Evolutionary conservation across 768 basidiomycete genomes (phyloP).

Genomic region (Hysterangium stoloniferum): DNA sequence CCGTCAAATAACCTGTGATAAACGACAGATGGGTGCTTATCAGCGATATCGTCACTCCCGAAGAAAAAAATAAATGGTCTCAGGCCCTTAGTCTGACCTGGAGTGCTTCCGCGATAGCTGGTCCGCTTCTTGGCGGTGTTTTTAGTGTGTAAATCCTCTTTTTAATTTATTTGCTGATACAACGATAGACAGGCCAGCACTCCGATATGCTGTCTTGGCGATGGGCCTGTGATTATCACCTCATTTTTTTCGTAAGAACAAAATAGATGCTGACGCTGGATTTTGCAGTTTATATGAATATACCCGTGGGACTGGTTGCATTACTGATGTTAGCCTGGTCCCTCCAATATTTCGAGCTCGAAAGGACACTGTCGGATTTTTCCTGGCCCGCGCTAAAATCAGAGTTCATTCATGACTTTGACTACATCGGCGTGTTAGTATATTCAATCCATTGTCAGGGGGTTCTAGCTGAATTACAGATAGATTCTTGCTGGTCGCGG

Average conservation of each 20-base stretch:
- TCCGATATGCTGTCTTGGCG: slow-evolving; percentile 51
- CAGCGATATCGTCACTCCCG: slow-evolving; percentile 70
- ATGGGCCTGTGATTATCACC: slow-evolving; percentile 69
- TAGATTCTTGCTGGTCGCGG: slow-evolving; percentile 67
- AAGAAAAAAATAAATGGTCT: slow-evolving; percentile 71
- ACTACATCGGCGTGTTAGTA: slow-evolving; percentile 72
- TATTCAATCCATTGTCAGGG: slow-evolving; percentile 9
- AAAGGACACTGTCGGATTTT: slow-evolving; percentile 39
- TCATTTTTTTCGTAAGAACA: too few relatives aligned
- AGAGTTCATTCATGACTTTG: slow-evolving; percentile 49
- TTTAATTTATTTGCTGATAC: slow-evolving; percentile 1
- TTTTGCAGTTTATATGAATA: slow-evolving; percentile 67
- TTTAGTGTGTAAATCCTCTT: slow-evolving; percentile 46
- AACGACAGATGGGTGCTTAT: slow-evolving; percentile 63
- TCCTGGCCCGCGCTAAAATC: slow-evolving; percentile 32
- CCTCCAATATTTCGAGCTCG: slow-evolving; percentile 49
- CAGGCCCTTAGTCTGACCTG: slow-evolving; percentile 80
- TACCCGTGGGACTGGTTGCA: slow-evolving; percentile 63
- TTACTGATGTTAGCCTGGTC: slow-evolving; percentile 49
- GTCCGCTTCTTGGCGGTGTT: slow-evolving; percentile 73
- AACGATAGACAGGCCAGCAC: slow-evolving; percentile 11
- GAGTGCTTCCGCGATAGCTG: slow-evolving; percentile 80
- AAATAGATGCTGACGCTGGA: slow-evolving; percentile 7
- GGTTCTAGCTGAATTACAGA: slow-evolving; percentile 14
- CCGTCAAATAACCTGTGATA: background rate